phyloP scores from a whole-genome alignment of 1,284 basidiomycete genomes.

The Ceratobasidium sp. region DNA sequence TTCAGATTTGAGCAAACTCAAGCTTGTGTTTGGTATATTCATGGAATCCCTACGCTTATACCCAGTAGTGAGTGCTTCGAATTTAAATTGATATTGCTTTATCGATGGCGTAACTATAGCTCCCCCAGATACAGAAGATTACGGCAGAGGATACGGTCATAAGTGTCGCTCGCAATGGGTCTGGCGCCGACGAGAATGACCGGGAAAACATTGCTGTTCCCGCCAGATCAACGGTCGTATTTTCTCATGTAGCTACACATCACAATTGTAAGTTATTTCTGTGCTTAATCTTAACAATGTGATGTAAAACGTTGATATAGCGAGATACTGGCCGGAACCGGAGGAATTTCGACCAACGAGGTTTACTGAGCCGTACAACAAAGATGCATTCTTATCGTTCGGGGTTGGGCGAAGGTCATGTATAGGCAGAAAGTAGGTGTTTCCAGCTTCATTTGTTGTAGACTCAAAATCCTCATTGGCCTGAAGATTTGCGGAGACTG shows the following conservation, averaged over 20 bases:
- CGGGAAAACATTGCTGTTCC: slow-evolving; percentile 3
- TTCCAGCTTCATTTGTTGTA: background rate
- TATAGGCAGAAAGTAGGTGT: slow-evolving; percentile 36
- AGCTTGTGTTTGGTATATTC: slow-evolving; percentile 12
- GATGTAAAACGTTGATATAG: background rate
- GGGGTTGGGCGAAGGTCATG: slow-evolving; percentile 30
- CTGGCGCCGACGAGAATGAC: background rate
- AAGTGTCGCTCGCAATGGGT: slow-evolving; percentile 12
- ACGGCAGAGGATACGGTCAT: background rate
- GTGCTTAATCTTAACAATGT: background rate
- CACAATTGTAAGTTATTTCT: slow-evolving; percentile 1
- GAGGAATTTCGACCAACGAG: too few species aligned
- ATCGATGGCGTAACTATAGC: background rate
- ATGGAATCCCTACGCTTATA: slow-evolving; percentile 38
- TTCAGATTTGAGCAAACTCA: slow-evolving; percentile 21
- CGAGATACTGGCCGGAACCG: slow-evolving; percentile 39
- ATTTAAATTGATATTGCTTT: too few species aligned
- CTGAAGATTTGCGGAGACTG: slow-evolving; percentile 13
- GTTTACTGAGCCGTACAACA: slow-evolving; percentile 17
- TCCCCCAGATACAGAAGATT: background rate
- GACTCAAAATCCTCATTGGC: background rate
- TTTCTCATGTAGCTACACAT: background rate
- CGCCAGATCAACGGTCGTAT: background rate
- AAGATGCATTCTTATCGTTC: slow-evolving; percentile 38
- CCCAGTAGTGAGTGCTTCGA: slow-evolving; percentile 29